These are phyloP conservation scores for Abelmoschus esculentus DNA, from an alignment of 345 rosid species.

Conservation along the genomic window DNA sequence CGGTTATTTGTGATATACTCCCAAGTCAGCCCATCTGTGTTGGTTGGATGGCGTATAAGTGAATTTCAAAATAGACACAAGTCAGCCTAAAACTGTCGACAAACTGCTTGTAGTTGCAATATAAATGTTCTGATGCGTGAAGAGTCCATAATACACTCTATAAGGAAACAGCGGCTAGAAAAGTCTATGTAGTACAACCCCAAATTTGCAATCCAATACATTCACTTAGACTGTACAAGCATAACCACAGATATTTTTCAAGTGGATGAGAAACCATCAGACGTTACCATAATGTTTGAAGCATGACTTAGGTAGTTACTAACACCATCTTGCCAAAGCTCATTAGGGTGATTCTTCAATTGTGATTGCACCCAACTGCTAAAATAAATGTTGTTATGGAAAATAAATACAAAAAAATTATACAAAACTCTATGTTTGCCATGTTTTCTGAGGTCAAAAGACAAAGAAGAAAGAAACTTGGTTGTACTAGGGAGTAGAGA, in stretches of 20 bases:
- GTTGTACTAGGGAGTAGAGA: background rate
- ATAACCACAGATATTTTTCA: background rate
- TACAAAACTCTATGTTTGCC: too few relatives aligned
- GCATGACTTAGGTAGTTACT: conserved; percentile 74
- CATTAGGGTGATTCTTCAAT: conserved; percentile 89
- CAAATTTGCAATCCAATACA: background rate
- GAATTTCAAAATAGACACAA: background rate
- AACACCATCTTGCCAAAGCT: conserved; percentile 96
- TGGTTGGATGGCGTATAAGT: background rate
- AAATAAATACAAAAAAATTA: background rate
- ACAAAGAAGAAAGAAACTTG: background rate
- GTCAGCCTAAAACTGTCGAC: background rate
- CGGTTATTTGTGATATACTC: background rate
- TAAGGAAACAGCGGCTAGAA: background rate
- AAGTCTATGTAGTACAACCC: background rate
- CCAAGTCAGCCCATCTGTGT: background rate
- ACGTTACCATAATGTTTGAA: conserved; percentile 60
- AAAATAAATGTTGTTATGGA: background rate
- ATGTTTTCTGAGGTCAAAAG: background rate
- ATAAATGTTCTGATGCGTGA: background rate
- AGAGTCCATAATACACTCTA: background rate
- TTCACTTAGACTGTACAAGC: background rate
- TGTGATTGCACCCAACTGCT: conserved; percentile 94
- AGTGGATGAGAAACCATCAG: background rate
- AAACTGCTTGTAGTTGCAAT: background rate